A percentile compares a stretch with the other conserved stretches of the same genome.
Conservation (phyloP, 441 rosid species). For the Adansonia madagascariensis region DNA sequence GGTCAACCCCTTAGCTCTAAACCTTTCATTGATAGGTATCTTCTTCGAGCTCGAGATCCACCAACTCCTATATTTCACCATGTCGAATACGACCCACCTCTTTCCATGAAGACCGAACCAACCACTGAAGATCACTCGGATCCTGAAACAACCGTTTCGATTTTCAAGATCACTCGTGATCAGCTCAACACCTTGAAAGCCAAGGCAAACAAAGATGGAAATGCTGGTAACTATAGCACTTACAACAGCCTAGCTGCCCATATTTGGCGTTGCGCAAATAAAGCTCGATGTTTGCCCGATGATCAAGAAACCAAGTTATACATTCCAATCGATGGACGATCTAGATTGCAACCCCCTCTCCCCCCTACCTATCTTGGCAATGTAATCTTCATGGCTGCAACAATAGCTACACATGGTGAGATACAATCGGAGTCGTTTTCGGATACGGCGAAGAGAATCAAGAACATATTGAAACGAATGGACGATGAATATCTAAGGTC, state of each 20-base stretch:
- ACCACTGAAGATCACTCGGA: neutral
- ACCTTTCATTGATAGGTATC: conserved; percentile 24
- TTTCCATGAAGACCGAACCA: conserved; percentile 7
- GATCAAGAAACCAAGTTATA: conserved; percentile 27
- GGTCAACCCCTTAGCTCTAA: conserved; percentile 7
- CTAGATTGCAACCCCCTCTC: conserved; percentile 20
- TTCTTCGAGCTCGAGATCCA: conserved; percentile 14
- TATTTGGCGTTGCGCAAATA: conserved; percentile 29
- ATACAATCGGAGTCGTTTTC: conserved; percentile 22
- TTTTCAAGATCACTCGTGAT: conserved; percentile 24
- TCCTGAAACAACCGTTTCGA: neutral
- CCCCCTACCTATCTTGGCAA: conserved; percentile 25
- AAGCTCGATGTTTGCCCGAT: conserved; percentile 27
- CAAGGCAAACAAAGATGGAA: neutral
- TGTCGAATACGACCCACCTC: conserved; percentile 14
- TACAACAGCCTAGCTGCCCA: conserved; percentile 29
- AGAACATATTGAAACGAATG: conserved; percentile 13
- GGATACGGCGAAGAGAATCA: neutral
- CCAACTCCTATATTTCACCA: conserved; percentile 20
- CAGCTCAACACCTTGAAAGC: conserved; percentile 26
- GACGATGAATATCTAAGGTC: conserved; percentile 40
- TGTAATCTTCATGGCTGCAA: conserved; percentile 16
- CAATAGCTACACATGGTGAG: conserved; percentile 13
- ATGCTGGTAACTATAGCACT: neutral
- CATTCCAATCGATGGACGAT: conserved; percentile 24